These are phyloP conservation scores for Sugiyamaella castrensis DNA, from an alignment of 1,139 yeast genomes.

Conservation along the genomic window DNA sequence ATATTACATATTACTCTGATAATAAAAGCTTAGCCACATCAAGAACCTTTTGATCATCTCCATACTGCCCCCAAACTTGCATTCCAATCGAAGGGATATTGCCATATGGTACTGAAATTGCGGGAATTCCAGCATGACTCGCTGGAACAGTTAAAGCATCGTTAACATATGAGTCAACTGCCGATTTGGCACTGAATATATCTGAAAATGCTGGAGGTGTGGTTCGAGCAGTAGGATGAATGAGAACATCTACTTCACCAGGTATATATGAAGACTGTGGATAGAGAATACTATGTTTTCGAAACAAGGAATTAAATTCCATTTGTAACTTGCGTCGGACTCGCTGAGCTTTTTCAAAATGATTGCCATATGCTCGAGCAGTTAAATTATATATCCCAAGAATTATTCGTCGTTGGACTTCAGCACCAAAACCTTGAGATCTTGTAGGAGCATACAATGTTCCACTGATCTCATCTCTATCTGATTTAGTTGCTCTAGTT, in stretches of 20 bases:
- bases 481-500: conserved; percentile 39
- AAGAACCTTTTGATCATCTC: conserved; percentile 67
- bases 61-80: conserved; percentile 83
- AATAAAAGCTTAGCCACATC: conserved; percentile 39
- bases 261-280: conserved; percentile 17
- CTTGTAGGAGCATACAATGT: conserved; percentile 58
- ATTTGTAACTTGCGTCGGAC: conserved; percentile 57
- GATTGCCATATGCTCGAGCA: conserved; percentile 70
- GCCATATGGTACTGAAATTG: conserved; percentile 66
- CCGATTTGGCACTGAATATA: conserved; percentile 36
- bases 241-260: conserved; percentile 57
- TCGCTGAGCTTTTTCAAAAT: conserved; percentile 71
- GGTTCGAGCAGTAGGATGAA: conserved; percentile 71
- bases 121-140: conserved; percentile 87
- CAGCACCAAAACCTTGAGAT: conserved; percentile 65
- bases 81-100: conserved; percentile 50
- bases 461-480: conserved; percentile 39
- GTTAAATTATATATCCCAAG: conserved; percentile 85
- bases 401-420: conserved; percentile 77
- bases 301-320: conserved; percentile 67
- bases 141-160: conserved; percentile 90
- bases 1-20: neutral
- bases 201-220: conserved; percentile 54
- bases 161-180: conserved; percentile 66
- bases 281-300: conserved; percentile 47